Base-by-base conservation (phyloP, 2,329 filamentous ascomycete genomes). In the Chaetomiaceae sp. region DNA sequence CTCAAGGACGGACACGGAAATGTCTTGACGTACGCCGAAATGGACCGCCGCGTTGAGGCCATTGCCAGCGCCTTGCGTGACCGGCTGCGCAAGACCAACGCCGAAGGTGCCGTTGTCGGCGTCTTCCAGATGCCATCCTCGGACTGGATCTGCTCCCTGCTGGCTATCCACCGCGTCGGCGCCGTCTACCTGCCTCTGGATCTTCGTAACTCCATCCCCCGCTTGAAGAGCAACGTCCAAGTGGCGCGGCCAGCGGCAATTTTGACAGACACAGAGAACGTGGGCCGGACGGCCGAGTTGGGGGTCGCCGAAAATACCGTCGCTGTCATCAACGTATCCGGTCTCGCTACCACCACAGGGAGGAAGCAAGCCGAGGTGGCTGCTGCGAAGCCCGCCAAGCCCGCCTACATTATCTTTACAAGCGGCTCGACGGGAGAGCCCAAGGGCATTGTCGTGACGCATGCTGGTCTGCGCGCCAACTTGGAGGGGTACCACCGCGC, bases 381-480 rank as follows among this genome's bases (percentile, higher is more conserved):
- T 10, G 11, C 27, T 14, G 30, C 43, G 3, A 34, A 32, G 1
- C 11, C 42, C 4, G 30, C 38, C 5, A n/a, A 14, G 5, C 23
- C 52, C 8, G 57, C 56, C 33, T 40, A 32, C 14, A 85, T 89
- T 55, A 89, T 90, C 38, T 89, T 89, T 62, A 90, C 87, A 0
- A 86, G 82, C 54, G 80, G 86, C 7, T 89, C 86, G 0, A 90
- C 86, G 0, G 86, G 86, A 1, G 69, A 81, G 0, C 87, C 87
- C 0, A 90, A 90, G 68, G 87, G 87, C 1, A 85, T 90, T 7
- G 61, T 69, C 1, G 21, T 64, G 6, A 55, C 27, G 29, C 51
- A 62, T 50, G n/a, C 32, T 25, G 36, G 49, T 29, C 25, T 58
- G 3, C 27, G 30, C 10, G 62, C 60, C 40, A 30, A 61, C 14